Base-by-base conservation (phyloP, 2,329 filamentous ascomycete genomes). In the Colletotrichum godetiae region DNA sequence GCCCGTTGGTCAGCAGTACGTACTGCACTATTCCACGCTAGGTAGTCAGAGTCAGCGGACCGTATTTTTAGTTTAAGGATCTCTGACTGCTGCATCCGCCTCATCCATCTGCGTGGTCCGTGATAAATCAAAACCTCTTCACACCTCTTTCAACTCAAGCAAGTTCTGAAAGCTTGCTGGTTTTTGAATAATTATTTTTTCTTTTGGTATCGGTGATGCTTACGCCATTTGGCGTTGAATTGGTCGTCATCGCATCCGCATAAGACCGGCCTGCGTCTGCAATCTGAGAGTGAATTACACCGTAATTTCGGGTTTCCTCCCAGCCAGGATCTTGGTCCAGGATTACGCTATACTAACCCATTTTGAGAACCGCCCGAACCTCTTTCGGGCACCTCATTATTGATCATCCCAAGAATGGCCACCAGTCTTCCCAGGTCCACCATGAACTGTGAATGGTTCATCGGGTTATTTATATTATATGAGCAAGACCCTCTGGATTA, bases 251-350 rank as follows among this genome's bases (percentile, higher is more conserved):
- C 53, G 56, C 46, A 70, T 57, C 31, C n/a, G 67, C 67, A 70
- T 70, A 22, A 73, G 12, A 13, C 29, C 22, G 29, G 24, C 31
- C 31, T 59, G 27, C 24, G 8, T 52, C 53, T 52, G 67, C 49
- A 70, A 71, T 70, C 70, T 61, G 60, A 27, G 59, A 56, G 33
- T n/a, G 22, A 27, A 60, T 64, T 53, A 65, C 56, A 65, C 71
- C 56, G 67, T 61, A 73, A 73, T 73, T 61, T 73, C 71, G 71
- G 46, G 42, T 52, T 52, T 66, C 46, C 46, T 60, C 22, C 56
- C 19, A 27, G 29, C 71, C 24, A 52, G 71, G 60, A 71, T 71
- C 49, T 57, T 13, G 55, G 19, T 19, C 67, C 56, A 24, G 67
- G 71, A 33, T 66, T 22, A 24, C 19, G 12, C 27, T 4, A 35